Conservation (phyloP, 2,329 filamentous ascomycete genomes). For the Penicillium thymicola region DNA sequence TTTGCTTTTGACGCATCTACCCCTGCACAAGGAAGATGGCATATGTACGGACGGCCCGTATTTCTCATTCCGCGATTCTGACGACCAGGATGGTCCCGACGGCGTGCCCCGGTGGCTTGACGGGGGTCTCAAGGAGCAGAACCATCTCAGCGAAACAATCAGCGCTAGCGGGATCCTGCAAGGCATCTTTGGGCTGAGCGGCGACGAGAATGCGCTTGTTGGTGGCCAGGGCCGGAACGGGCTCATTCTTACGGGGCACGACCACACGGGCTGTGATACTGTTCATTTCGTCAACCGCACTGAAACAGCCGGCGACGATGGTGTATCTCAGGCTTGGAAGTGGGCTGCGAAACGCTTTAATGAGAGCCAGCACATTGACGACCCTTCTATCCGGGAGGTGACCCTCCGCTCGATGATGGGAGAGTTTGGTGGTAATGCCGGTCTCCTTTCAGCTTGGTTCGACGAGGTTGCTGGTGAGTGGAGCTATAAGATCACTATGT, state of each 20-base stretch:
- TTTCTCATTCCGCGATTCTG: constrained; percentile 72
- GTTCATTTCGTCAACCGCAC: constrained; percentile 73
- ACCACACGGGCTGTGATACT: constrained; percentile 90
- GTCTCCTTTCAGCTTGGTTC: constrained; percentile 85
- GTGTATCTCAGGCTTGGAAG: constrained; percentile 20
- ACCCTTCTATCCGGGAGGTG: constrained; percentile 68
- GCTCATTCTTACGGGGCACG: constrained; percentile 85
- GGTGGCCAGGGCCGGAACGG: constrained; percentile 67
- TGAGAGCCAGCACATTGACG: constrained; percentile 2
- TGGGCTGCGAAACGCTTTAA: constrained; percentile 39
- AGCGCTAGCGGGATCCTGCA: constrained; percentile 71
- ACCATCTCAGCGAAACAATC: constrained; percentile 73
- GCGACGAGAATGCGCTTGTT: constrained; percentile 56
- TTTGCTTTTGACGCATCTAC: constrained; percentile 86
- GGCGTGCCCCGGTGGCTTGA: constrained; percentile 36
- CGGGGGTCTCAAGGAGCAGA: constrained; percentile 72
- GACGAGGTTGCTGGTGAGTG: constrained; percentile 66
- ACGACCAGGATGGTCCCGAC: constrained; percentile 58
- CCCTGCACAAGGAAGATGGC: constrained; percentile 77
- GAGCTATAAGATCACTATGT: constrained; percentile 76
- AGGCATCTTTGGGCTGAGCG: constrained; percentile 76
- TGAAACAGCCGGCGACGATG: constrained; percentile 2
- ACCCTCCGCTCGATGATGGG: constrained; percentile 99
- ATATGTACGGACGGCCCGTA: constrained; percentile 80
- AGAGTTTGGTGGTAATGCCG: constrained; percentile 86